Conservation (phyloP, 2,329 filamentous ascomycete species). For the Microdochium paspali region DNA sequence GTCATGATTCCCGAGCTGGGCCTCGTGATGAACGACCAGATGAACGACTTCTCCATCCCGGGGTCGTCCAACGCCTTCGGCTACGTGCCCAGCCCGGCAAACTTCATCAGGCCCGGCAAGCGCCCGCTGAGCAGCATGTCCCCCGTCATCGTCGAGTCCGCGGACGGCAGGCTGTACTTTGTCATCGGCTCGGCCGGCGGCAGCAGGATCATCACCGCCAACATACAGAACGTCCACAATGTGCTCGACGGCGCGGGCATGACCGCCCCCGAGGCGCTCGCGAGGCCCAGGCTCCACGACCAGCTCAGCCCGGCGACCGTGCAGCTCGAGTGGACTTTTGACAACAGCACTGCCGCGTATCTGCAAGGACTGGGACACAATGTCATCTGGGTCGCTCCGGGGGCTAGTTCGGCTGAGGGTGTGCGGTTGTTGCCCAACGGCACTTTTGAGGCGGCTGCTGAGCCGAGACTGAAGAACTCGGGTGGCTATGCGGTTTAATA, state of each 20-base stretch:
- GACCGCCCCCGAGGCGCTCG: conserved; percentile 53
- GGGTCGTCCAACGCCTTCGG: conserved; percentile 64
- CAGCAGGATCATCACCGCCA: conserved; percentile 74
- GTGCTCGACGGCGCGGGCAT: conserved; percentile 61
- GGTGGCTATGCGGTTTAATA: conserved; percentile 52
- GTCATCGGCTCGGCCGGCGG: conserved; percentile 73
- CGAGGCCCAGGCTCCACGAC: conserved; percentile 66
- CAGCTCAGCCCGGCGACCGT: conserved; percentile 65
- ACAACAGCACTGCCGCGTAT: conserved; percentile 59
- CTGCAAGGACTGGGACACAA: conserved; percentile 63
- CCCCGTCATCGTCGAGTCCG: conserved; percentile 65
- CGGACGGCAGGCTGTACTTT: conserved; percentile 60
- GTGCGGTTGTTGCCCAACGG: conserved; percentile 54
- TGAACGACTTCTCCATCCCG: conserved; percentile 71
- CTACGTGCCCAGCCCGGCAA: conserved; percentile 63
- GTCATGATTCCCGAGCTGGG: conserved; percentile 76
- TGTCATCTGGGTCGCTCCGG: conserved; percentile 59
- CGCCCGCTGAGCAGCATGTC: conserved; percentile 70
- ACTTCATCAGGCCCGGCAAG: conserved; percentile 70
- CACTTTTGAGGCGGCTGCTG: conserved; percentile 69
- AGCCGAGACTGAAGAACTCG: conserved; percentile 70
- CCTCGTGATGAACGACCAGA: conserved; percentile 58
- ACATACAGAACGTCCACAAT: conserved; percentile 68
- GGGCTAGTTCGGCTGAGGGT: conserved; percentile 63
- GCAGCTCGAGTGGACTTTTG: conserved; percentile 62